Evolutionary conservation across 2,329 filamentous ascomycete species (phyloP).

Genomic region (Lecanosticta acicola): DNA sequence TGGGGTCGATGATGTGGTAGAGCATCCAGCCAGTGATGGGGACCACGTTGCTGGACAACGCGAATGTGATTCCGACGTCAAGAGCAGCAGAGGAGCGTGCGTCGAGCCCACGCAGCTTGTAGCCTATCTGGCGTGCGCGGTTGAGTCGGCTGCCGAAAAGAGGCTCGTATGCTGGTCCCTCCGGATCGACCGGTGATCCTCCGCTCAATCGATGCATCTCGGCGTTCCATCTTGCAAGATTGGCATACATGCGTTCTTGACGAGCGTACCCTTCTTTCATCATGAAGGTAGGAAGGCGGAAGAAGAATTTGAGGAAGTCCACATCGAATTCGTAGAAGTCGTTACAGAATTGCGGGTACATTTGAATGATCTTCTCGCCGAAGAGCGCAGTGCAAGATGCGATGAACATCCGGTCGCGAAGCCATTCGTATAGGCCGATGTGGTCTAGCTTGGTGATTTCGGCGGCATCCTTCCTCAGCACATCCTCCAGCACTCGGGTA

Average conservation of each 20-base stretch:
- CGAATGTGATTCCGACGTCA: constrained; percentile 32
- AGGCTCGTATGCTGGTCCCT: constrained; percentile 27
- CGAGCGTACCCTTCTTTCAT: constrained; percentile 20
- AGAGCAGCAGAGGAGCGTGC: constrained; percentile 19
- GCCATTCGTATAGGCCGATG: constrained; percentile 28
- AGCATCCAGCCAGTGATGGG: constrained; percentile 33
- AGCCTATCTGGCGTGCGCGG: constrained; percentile 27
- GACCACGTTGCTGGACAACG: constrained; percentile 30
- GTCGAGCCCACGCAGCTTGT: constrained; percentile 21
- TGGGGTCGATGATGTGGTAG: constrained; percentile 29
- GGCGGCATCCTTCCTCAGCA: constrained; percentile 19
- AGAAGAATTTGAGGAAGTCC: constrained; percentile 29
- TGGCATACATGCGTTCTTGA: constrained; percentile 22
- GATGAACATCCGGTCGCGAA: constrained; percentile 28
- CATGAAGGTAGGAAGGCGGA: constrained; percentile 24
- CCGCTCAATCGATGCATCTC: constrained; percentile 24
- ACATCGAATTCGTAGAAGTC: constrained; percentile 31
- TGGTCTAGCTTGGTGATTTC: constrained; percentile 17
- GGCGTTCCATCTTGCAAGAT: constrained; percentile 24
- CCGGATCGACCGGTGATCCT: constrained; percentile 23
- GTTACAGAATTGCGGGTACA: constrained; percentile 26
- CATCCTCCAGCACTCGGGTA: constrained; percentile 15
- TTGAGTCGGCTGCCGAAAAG: constrained; percentile 28
- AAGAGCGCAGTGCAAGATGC: constrained; percentile 28
- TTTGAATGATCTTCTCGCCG: constrained; percentile 27